A percentile compares a stretch with the other conserved stretches of the same genome.
phyloP scores from a whole-genome alignment of 2,329 filamentous ascomycete species.

The Colletotrichum paranaense region DNA sequence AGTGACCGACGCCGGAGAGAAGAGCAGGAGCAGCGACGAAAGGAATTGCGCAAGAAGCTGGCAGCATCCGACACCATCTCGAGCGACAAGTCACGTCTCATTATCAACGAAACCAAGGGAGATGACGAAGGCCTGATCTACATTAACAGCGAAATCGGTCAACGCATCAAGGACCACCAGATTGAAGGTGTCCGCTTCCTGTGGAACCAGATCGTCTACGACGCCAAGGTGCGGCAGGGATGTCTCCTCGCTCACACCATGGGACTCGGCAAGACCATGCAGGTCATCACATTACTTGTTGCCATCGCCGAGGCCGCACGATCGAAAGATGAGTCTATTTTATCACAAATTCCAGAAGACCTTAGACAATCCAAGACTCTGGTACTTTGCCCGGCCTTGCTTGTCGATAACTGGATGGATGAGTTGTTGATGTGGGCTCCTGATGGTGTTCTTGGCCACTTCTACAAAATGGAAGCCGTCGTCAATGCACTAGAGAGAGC shows the following conservation, averaged over 20 bases:
- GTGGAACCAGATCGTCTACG: constrained; percentile 83
- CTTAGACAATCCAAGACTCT: constrained; percentile 74
- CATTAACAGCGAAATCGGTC: constrained; percentile 72
- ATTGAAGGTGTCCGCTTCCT: constrained; percentile 85
- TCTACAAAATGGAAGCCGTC: constrained; percentile 65
- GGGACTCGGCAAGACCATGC: constrained; percentile 94
- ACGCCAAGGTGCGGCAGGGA: constrained; percentile 71
- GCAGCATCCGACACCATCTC: constrained; percentile 54
- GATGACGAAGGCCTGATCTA: constrained; percentile 71
- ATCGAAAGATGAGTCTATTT: constrained; percentile 67
- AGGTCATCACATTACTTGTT: constrained; percentile 85
- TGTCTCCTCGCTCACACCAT: constrained; percentile 90
- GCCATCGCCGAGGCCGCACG: constrained; percentile 75
- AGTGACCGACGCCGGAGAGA: constrained; percentile 63
- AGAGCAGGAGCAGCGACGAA: constrained; percentile 64
- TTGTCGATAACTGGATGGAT: constrained; percentile 86
- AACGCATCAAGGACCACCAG: constrained; percentile 81
- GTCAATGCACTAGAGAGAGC: constrained; percentile 51
- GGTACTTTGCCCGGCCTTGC: constrained; percentile 78
- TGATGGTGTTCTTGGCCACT: constrained; percentile 61
- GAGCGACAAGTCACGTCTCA: constrained; percentile 62
- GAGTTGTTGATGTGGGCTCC: constrained; percentile 80
- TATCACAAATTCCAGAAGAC: constrained; percentile 74
- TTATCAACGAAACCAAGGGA: constrained; percentile 75
- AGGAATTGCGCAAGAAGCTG: constrained; percentile 58